Percentiles rank a stretch among this genome's conserved stretches.
phyloP scores from a whole-genome alignment of 2,329 filamentous ascomycete species.

The Albophoma yamanashiensis region DNA sequence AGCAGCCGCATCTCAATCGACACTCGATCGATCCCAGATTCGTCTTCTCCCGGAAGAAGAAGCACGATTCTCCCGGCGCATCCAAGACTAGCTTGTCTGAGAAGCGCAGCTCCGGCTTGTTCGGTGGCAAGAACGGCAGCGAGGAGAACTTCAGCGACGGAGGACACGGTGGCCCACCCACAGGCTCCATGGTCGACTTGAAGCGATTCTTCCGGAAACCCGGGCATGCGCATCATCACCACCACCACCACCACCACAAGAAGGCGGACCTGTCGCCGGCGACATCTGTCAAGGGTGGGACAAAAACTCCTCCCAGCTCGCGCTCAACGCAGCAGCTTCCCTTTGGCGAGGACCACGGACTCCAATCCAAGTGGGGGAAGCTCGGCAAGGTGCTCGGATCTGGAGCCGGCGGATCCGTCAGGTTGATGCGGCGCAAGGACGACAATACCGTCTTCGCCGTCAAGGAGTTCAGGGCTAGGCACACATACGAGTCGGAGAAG shows the following conservation, averaged over 20 bases:
- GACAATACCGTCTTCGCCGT: constrained; percentile 94
- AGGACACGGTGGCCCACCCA: constrained; percentile 18
- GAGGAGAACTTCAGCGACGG: constrained; percentile 18
- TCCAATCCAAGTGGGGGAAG: constrained; percentile 89
- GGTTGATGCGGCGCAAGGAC: constrained; percentile 85
- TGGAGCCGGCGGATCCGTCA: constrained; percentile 87
- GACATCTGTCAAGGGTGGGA: constrained; percentile 38
- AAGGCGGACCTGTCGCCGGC: constrained; percentile 58
- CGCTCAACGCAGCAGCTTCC: constrained; percentile 57
- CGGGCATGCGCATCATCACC: constrained; percentile 21
- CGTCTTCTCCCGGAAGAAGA: constrained; percentile 69
- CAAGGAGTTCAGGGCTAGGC: constrained; percentile 88
- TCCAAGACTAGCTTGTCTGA: constrained; percentile 43
- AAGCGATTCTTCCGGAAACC: constrained; percentile 93
- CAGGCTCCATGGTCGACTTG: constrained; percentile 85
- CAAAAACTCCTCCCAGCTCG: constrained; percentile 34
- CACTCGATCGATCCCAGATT: constrained; percentile 67
- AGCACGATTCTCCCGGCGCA: constrained; percentile 44
- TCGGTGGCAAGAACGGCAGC: constrained; percentile 25
- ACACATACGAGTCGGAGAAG: constrained; percentile 86
- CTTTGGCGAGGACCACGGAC: constrained; percentile 87
- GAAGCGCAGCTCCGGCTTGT: constrained; percentile 38
- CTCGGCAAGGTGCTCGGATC: constrained; percentile 89
- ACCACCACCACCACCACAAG: constrained; percentile 57
- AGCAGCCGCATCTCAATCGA: constrained; percentile 50